Evolutionary conservation across 2,329 filamentous ascomycete species (phyloP), one percentile per base, ranked within the genome.

Genomic region (Microcyclospora pomicola): DNA sequence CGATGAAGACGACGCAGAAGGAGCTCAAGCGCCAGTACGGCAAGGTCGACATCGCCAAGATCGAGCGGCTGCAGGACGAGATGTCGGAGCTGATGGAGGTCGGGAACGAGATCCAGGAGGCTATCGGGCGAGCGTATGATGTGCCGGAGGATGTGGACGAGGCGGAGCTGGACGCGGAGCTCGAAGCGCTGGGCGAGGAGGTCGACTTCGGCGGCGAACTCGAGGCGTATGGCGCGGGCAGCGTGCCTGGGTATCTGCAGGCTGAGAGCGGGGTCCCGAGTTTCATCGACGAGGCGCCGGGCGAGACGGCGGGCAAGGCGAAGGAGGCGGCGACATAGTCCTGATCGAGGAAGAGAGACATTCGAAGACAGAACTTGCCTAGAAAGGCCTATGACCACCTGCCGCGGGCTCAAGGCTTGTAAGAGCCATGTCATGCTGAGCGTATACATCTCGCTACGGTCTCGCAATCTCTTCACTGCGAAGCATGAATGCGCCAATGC

Each of bases 21-120:
- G 80, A 85, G 54, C 72, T 98, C 46, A 78, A 78, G 57, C 82
- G 84, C 61, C 88, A 96, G 68, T 96, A 96, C 58, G 88, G 88
- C 51, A 95, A 95, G 68, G 82, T 98, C 48, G 82, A 98, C 55
- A 80, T 98, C 38, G 91, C 96, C 63, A 86, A 93, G 71, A 96
- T 98, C 52, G 91, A 98, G 71, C 72, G 81, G 49, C 74, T 98
- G 71, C 88, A 98, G 72, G 91, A 98, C 59, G 88, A 98, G 65
- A 96, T 98, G 91, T 87, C 87, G 5, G 91, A 98, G 63, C 61
- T 98, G 52, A 83, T 98, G 75, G 91, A 98, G 56, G 80, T 95
- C 43, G 88, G 91, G 3, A 96, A 96, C 61, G 91, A 98, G 62
- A 98, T 98, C 42, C 86, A 98, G 64, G 91, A 96, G 65, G 87